Conservation (phyloP, 441 rosid species). For the Biscutella auriculata region DNA sequence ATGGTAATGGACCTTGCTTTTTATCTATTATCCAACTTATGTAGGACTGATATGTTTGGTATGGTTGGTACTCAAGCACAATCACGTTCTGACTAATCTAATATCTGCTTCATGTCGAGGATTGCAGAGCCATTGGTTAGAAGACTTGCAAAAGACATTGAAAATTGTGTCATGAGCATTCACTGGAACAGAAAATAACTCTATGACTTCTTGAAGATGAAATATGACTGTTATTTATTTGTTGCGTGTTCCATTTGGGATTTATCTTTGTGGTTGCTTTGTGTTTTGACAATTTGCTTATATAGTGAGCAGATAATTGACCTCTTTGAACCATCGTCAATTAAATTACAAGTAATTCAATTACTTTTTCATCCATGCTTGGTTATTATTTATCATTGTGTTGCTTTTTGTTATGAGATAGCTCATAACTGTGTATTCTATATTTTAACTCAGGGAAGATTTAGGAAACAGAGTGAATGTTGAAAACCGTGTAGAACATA, state of each 20-base stretch:
- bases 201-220: slow-evolving; percentile 86
- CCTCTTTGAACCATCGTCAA: slow-evolving; percentile 82
- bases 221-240: slow-evolving; percentile 94
- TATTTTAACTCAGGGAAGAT: slow-evolving; percentile 87
- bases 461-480: slow-evolving; percentile 72
- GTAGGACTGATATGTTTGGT: not conserved
- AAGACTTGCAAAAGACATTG: slow-evolving; percentile 93
- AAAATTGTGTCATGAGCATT: slow-evolving; percentile 73
- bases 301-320: slow-evolving; percentile 91
- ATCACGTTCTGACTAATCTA: not conserved
- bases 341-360: slow-evolving; percentile 66
- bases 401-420: not conserved
- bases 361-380: slow-evolving; percentile 1
- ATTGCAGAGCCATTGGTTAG: slow-evolving; percentile 94
- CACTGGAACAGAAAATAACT: slow-evolving; percentile 80
- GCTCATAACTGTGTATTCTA: slow-evolving; percentile 20
- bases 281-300: too few relatives aligned
- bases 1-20: slow-evolving; percentile 40
- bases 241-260: slow-evolving; percentile 98
- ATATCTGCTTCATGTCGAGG: slow-evolving; percentile 29
- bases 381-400: not conserved
- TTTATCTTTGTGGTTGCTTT: too few relatives aligned
- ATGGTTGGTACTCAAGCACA: not conserved
- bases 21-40: not conserved
- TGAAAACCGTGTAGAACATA: slow-evolving; percentile 66